Evolutionary conservation across 2,329 filamentous ascomycete species (phyloP).

Genomic region (Botryosphaeria agaves): DNA sequence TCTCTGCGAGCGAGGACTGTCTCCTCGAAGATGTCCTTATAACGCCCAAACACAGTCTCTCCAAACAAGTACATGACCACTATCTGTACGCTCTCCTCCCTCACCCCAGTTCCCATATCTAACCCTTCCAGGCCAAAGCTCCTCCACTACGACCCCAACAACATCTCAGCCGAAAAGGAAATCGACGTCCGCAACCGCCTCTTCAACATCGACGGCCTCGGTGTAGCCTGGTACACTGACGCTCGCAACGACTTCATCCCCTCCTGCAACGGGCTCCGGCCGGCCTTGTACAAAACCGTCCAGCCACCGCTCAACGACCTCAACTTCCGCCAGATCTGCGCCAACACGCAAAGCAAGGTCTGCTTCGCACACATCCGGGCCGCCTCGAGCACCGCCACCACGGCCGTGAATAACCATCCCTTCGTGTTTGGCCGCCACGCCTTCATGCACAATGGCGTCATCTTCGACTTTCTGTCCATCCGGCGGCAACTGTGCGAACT

Average conservation of each 20-base stretch:
- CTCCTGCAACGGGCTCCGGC: constrained; percentile 18
- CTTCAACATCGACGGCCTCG: constrained; percentile 37
- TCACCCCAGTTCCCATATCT: too few species aligned
- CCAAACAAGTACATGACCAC: too few species aligned
- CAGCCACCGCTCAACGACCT: constrained; percentile 34
- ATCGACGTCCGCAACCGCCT: constrained; percentile 32
- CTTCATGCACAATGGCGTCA: constrained; percentile 39
- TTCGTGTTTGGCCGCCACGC: constrained; percentile 36
- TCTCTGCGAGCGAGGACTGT: constrained; percentile 33
- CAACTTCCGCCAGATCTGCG: constrained; percentile 35
- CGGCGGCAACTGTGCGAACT: constrained; percentile 27
- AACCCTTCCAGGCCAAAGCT: too few species aligned
- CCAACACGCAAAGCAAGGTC: constrained; percentile 32
- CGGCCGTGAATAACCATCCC: constrained; percentile 35
- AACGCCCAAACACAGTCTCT: constrained; percentile 23
- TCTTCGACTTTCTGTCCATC: constrained; percentile 28
- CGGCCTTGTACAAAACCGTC: constrained; percentile 34
- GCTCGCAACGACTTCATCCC: constrained; percentile 23
- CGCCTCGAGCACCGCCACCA: constrained; percentile 28
- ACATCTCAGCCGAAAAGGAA: constrained; percentile 23
- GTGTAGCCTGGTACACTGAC: constrained; percentile 37
- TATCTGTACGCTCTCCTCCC: too few species aligned
- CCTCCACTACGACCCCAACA: constrained; percentile 28
- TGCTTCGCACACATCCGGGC: constrained; percentile 37
- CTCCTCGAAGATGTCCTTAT: constrained; percentile 38